Evolutionary conservation across 2,329 filamentous ascomycete genomes (phyloP).

Genomic region (Aplosporella prunicola): DNA sequence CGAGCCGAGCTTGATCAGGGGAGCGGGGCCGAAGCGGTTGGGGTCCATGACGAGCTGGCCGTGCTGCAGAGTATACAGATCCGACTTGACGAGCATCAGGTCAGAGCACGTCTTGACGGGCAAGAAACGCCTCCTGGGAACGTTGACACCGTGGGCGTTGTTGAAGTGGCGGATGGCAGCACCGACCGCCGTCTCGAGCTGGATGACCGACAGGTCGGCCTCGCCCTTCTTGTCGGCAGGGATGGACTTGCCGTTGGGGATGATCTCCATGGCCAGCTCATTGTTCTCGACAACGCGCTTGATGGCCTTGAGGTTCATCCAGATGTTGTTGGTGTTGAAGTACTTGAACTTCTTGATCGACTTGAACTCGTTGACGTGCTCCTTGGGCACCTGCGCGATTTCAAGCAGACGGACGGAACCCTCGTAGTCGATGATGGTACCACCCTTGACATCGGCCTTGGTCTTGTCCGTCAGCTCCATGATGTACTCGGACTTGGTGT

Average conservation of each 20-base stretch:
- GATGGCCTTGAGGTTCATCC: constrained; percentile 95
- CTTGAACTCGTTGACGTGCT: constrained; percentile 99
- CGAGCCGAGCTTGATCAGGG: constrained; percentile 94
- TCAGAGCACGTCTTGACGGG: constrained; percentile 99
- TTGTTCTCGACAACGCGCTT: constrained; percentile 98
- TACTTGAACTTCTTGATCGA: constrained; percentile 99
- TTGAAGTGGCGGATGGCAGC: constrained; percentile 98
- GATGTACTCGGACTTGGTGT: constrained; percentile 95
- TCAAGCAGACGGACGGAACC: constrained; percentile 92
- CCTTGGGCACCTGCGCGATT: constrained; percentile 98
- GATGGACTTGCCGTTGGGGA: constrained; percentile 97
- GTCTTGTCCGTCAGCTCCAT: constrained; percentile 99
- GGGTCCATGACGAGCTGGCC: constrained; percentile 96
- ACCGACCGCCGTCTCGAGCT: constrained; percentile 97
- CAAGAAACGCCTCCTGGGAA: constrained; percentile 93
- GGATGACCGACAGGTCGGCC: constrained; percentile 92
- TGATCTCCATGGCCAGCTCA: constrained; percentile 98
- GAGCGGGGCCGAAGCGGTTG: constrained; percentile 90
- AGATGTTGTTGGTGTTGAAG: constrained; percentile 99
- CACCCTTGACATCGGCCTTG: constrained; percentile 99
- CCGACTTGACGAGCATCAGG: constrained; percentile 98
- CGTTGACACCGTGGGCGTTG: constrained; percentile 98
- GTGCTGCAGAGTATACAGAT: constrained; percentile 97
- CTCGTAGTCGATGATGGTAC: constrained; percentile 99
- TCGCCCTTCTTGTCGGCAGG: constrained; percentile 99